Evolutionary conservation across 768 basidiomycete species (phyloP).

Genomic region (Leccinum barrowsii): DNA sequence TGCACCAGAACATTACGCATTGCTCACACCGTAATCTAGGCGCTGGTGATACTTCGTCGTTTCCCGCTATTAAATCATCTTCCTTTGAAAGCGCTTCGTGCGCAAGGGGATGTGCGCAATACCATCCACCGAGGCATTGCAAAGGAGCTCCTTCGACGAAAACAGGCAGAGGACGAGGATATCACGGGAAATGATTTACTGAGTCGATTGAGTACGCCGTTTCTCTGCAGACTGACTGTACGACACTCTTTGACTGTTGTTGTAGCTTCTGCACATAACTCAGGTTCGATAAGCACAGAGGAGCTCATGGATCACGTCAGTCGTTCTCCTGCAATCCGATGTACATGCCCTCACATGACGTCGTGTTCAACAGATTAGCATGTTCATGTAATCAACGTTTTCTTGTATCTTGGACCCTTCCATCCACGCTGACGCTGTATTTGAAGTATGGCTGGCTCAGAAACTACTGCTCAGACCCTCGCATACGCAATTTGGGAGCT

Average conservation of each 20-base stretch:
- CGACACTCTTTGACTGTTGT: not conserved
- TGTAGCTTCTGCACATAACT: constrained; percentile 2
- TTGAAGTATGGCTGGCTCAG: constrained; percentile 6
- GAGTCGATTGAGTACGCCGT: constrained; percentile 1
- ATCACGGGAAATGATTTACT: constrained; percentile 1
- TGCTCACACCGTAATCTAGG: not conserved
- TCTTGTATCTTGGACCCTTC: not conserved
- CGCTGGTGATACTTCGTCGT: not conserved
- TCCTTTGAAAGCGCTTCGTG: constrained; percentile 7
- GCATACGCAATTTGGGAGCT: constrained; percentile 9
- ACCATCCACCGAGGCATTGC: constrained; percentile 12
- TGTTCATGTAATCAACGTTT: constrained; percentile 7
- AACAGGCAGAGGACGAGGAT: not conserved
- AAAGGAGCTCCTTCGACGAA: constrained; percentile 10
- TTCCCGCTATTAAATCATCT: constrained; percentile 6
- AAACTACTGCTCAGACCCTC: constrained; percentile 6
- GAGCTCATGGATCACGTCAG: constrained; percentile 9
- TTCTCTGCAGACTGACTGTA: not conserved
- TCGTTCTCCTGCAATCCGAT: not conserved
- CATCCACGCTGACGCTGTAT: too few species aligned
- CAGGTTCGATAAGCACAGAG: not conserved
- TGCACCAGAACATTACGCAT: not conserved
- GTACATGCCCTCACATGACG: not conserved
- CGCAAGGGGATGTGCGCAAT: constrained; percentile 12
- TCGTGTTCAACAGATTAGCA: constrained; percentile 5